Evolutionary conservation across 2,329 filamentous ascomycete genomes (phyloP), one percentile per base, ranked within the genome.

Genomic region (Phaeosphaeria sp.): DNA sequence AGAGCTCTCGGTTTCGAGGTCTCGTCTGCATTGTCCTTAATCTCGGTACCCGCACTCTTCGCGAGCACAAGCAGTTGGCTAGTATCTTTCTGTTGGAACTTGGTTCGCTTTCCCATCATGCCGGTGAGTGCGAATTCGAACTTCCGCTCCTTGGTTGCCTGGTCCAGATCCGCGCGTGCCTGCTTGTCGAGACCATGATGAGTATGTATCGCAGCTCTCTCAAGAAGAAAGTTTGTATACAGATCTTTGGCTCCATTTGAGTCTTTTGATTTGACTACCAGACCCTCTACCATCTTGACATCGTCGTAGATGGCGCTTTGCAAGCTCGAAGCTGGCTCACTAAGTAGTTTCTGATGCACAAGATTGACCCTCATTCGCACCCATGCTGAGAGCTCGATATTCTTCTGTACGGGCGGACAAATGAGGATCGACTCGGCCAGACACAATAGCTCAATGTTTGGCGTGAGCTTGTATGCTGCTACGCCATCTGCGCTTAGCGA

Each of bases 41-140:
- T 55, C 7, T 66, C 58, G 39, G 65, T 57, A 3, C 51, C 78
- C 13, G 81, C 82, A 73, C 93, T 97, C 74, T 87, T 92, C 0
- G 95, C 95, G 27, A 98, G 81, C 2, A 99, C 92, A 1, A 99
- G 91, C 25, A 99, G 83, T 76, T 99, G 95, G 68, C 92, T 97
- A 60, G 88, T 88, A 68, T 89, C 90, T 59, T 87, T 90, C 70
- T 92, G 84, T 75, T 96, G 92, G 56, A 88, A 96, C 65, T 86
- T 90, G 1, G 92, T 96, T 59, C 90, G 83, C 78, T 93, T 98
- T 17, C 95, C 95, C 64, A 99, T 78, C 21, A 91, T 87, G 39
- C 95, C 95, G 0, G 92, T 96, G 54, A 99, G 76, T 0, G 89
- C 90, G 76, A 96, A 98, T 18, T 87, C 83, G 57, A 99, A 91